Percentiles rank a stretch among this genome's conserved stretches.
Evolutionary conservation across 139 green algal genomes (phyloP).

Genomic region (Pleodorina starrii): DNA sequence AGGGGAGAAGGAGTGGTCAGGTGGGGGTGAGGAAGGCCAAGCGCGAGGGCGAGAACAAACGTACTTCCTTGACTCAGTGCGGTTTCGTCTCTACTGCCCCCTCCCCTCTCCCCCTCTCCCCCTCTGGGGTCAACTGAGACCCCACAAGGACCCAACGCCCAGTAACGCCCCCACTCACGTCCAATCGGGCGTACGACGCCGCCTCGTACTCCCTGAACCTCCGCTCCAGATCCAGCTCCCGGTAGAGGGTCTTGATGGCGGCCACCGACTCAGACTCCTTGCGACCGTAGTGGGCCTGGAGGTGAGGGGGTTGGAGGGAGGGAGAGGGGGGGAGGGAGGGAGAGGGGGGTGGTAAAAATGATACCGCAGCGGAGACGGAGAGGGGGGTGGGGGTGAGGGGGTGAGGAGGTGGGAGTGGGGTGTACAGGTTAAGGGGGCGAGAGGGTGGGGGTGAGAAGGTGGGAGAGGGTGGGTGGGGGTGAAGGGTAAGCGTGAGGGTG

Average conservation of each 20-base stretch:
- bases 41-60: no score
- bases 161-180: slow-evolving; percentile 10
- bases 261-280: slow-evolving; percentile 80
- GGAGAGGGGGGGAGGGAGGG: no score
- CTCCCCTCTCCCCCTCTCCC: not conserved
- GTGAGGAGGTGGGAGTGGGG: not conserved
- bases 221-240: slow-evolving; percentile 86
- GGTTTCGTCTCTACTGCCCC: no score
- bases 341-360: no score
- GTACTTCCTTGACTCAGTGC: no score
- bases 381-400: slow-evolving; percentile 67
- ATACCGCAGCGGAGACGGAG: no score
- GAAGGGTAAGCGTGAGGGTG: not conserved
- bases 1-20: not conserved
- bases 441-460: not conserved
- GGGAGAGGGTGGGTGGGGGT: not conserved
- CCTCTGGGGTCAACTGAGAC: no score
- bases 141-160: no score
- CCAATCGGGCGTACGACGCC: slow-evolving; percentile 74
- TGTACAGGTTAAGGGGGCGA: not conserved
- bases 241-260: slow-evolving; percentile 93
- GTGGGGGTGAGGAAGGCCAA: not conserved
- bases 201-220: slow-evolving; percentile 91
- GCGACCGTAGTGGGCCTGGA: slow-evolving; percentile 92
- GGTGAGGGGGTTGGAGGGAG: not conserved